Evolutionary conservation across 768 basidiomycete species (phyloP).

Genomic region (Lentinula detonsa): DNA sequence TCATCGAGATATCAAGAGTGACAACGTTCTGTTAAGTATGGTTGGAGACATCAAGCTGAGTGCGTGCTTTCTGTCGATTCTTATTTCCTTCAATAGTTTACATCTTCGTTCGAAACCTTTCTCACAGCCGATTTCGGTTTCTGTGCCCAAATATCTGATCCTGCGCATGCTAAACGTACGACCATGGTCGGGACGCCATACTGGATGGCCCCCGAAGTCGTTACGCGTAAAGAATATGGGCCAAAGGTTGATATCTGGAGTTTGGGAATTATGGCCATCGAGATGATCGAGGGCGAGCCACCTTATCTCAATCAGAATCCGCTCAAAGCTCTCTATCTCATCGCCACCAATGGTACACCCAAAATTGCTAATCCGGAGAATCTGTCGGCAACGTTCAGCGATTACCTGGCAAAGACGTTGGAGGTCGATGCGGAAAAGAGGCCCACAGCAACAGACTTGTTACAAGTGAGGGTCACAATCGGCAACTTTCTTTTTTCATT

Average conservation of each 20-base stretch:
- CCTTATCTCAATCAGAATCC: conserved; percentile 97
- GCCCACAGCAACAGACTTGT: conserved; percentile 75
- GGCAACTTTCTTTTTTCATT: not conserved
- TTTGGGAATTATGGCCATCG: conserved; percentile 94
- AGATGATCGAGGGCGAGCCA: conserved; percentile 98
- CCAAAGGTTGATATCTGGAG: conserved; percentile 99
- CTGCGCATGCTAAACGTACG: conserved; percentile 85
- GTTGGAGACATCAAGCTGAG: conserved; percentile 97
- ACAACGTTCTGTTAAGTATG: conserved; percentile 91
- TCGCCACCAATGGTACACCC: conserved; percentile 97
- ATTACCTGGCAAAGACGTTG: conserved; percentile 82
- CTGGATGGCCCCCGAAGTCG: conserved; percentile 99
- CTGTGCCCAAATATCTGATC: conserved; percentile 92
- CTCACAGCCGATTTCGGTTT: conserved; percentile 92
- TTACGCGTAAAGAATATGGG: conserved; percentile 95
- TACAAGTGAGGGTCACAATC: conserved; percentile 47
- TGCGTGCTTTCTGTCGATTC: conserved; percentile 36
- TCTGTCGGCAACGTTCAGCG: conserved; percentile 70
- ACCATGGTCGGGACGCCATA: conserved; percentile 99
- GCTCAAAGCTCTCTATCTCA: conserved; percentile 93
- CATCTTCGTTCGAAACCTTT: not conserved
- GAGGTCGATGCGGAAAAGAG: conserved; percentile 96
- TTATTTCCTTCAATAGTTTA: not conserved
- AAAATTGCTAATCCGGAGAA: conserved; percentile 87
- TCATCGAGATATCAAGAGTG: conserved; percentile 98